phyloP scores from a whole-genome alignment of 805 yeast genomes.

The Starmera quercuum region DNA sequence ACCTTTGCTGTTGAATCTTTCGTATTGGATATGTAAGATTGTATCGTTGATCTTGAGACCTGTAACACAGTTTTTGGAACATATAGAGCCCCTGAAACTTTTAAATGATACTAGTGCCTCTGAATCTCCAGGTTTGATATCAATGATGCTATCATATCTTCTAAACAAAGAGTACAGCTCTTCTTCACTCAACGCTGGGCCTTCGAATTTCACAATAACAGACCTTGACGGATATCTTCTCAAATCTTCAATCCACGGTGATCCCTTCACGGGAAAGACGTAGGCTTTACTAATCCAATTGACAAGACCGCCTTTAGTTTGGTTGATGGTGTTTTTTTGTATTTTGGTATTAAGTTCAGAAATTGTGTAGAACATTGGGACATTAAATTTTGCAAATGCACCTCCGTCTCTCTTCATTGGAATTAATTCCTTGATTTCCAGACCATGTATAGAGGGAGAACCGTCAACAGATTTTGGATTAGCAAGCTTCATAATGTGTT shows the following conservation, averaged over 20 bases:
- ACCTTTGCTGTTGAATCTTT: conserved; percentile 45
- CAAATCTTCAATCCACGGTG: conserved; percentile 95
- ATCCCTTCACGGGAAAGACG: conserved; percentile 75
- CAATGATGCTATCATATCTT: conserved; percentile 78
- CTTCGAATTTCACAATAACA: conserved; percentile 66
- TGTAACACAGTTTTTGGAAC: conserved; percentile 87
- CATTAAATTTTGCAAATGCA: conserved; percentile 72
- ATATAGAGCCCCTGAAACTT: conserved; percentile 57
- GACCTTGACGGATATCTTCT: conserved; percentile 63
- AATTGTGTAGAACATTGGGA: conserved; percentile 43
- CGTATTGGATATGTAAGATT: conserved; percentile 67
- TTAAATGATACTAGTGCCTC: conserved; percentile 48
- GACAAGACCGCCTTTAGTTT: conserved; percentile 28
- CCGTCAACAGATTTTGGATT: conserved; percentile 23
- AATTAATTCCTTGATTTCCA: conserved; percentile 50
- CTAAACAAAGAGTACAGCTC: conserved; percentile 74
- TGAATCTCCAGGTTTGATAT: conserved; percentile 52
- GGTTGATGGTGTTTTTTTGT: conserved; percentile 34
- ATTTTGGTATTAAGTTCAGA: conserved; percentile 48
- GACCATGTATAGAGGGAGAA: conserved; percentile 26
- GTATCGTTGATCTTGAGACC: conserved; percentile 63
- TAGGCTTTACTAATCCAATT: conserved; percentile 42
- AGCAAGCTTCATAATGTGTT: conserved; percentile 30
- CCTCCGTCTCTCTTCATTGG: conserved; percentile 87
- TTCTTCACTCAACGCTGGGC: conserved; percentile 72